Conservation (phyloP, 140 eudicot genomes). For the Anethum foeniculum region DNA sequence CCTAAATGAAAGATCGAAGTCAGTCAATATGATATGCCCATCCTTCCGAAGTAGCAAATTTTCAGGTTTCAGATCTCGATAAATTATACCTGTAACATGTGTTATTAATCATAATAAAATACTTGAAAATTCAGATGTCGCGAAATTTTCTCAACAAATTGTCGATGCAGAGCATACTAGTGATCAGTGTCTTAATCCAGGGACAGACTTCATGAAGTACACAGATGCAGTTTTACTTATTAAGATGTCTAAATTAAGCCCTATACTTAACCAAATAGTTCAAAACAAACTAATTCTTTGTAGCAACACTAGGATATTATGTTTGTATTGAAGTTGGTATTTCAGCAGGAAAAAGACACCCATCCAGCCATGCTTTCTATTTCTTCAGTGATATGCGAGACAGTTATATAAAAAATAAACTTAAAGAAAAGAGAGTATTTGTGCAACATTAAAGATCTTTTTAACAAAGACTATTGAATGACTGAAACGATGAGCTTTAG, state of each 20-base stretch:
- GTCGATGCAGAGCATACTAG: background rate
- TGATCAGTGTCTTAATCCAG: background rate
- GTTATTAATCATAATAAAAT: background rate
- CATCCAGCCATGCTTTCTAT: background rate
- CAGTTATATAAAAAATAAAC: background rate
- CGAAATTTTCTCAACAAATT: background rate
- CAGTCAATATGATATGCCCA: conserved; percentile 84
- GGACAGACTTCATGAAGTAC: background rate
- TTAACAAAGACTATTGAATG: background rate
- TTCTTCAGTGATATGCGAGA: background rate
- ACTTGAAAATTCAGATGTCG: background rate
- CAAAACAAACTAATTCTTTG: background rate
- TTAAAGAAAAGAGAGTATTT: background rate
- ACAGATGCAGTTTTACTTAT: background rate
- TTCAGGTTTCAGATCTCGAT: conserved; percentile 98
- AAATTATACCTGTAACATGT: conserved; percentile 60
- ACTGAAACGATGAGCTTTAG: background rate
- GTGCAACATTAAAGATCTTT: background rate
- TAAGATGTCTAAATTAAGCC: background rate
- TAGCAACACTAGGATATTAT: background rate
- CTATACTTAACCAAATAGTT: background rate
- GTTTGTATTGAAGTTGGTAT: background rate
- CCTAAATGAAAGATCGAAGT: conserved; percentile 87
- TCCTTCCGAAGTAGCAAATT: conserved; percentile 77
- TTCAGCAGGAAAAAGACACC: background rate